Evolutionary conservation across 2,329 filamentous ascomycete genomes (phyloP).

Genomic region (Parafenestella ontariensis): DNA sequence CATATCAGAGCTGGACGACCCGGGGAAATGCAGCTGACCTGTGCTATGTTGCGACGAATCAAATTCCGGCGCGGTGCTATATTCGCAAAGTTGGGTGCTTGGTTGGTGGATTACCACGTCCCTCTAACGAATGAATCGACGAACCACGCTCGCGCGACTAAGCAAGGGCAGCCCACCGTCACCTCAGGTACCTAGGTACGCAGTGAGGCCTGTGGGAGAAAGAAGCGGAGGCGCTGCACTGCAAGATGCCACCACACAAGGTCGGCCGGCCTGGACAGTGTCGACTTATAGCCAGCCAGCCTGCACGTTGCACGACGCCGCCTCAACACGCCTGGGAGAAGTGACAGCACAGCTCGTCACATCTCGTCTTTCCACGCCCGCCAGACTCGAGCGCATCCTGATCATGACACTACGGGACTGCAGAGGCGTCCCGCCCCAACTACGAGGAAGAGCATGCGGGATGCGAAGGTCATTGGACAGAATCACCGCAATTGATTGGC

Average conservation of each 20-base stretch:
- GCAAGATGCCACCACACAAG: not conserved
- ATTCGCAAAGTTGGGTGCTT: constrained; percentile 16
- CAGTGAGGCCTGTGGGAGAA: not conserved
- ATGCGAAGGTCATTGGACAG: constrained; percentile 9
- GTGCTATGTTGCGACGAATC: constrained; percentile 20
- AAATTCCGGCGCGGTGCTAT: constrained; percentile 18
- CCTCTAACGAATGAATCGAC: constrained; percentile 19
- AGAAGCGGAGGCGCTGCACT: not conserved
- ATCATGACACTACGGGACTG: constrained; percentile 15
- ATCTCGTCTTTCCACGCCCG: constrained; percentile 15
- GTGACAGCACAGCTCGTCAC: constrained; percentile 35
- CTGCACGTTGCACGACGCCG: constrained; percentile 36
- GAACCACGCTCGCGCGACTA: constrained; percentile 18
- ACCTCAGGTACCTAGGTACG: constrained; percentile 14
- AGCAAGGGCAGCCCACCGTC: constrained; percentile 22
- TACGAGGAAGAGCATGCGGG: constrained; percentile 17
- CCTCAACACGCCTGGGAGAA: not conserved
- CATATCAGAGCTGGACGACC: constrained; percentile 3
- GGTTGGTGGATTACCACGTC: constrained; percentile 21
- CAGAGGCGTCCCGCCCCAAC: constrained; percentile 12
- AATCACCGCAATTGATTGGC: constrained; percentile 27
- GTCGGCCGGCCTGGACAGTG: constrained; percentile 1
- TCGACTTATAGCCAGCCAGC: constrained; percentile 24
- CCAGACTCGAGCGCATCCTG: constrained; percentile 26
- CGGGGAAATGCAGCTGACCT: constrained; percentile 20